Conservation (phyloP, 1,139 yeast species). For the Suhomyces bribrorum region DNA sequence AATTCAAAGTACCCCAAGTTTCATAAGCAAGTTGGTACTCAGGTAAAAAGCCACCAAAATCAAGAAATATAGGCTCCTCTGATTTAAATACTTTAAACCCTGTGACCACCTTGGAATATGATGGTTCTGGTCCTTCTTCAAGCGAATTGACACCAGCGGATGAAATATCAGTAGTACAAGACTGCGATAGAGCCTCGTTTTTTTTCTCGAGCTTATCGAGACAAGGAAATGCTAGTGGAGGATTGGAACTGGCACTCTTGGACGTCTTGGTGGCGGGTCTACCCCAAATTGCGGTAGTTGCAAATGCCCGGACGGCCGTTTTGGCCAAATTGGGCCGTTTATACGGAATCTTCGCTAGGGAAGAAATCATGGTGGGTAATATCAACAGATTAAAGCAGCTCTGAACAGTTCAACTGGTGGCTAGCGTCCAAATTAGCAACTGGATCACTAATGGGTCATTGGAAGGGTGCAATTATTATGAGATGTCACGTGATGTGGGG, state of each 20-base stretch:
- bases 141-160: conserved; percentile 40
- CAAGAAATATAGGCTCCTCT: conserved; percentile 63
- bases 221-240: conserved; percentile 81
- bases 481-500: conserved; percentile 9
- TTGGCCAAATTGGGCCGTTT: background rate
- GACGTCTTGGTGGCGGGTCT: conserved; percentile 6
- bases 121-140: conserved; percentile 83
- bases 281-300: background rate
- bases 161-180: conserved; percentile 15
- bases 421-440: background rate
- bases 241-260: conserved; percentile 41
- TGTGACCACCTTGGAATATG: conserved; percentile 67
- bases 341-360: background rate
- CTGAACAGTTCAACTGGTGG: background rate
- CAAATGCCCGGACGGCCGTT: background rate
- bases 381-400: background rate
- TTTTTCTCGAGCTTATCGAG: conserved; percentile 72
- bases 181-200: conserved; percentile 44
- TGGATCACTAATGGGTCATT: background rate
- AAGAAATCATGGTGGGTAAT: background rate
- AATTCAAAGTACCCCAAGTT: conserved; percentile 61
- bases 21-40: conserved; percentile 84
- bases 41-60: conserved; percentile 79
- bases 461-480: conserved; percentile 5
- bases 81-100: conserved; percentile 66